Conservation (phyloP, 2,329 filamentous ascomycete genomes). For the Venturia nashicola region DNA sequence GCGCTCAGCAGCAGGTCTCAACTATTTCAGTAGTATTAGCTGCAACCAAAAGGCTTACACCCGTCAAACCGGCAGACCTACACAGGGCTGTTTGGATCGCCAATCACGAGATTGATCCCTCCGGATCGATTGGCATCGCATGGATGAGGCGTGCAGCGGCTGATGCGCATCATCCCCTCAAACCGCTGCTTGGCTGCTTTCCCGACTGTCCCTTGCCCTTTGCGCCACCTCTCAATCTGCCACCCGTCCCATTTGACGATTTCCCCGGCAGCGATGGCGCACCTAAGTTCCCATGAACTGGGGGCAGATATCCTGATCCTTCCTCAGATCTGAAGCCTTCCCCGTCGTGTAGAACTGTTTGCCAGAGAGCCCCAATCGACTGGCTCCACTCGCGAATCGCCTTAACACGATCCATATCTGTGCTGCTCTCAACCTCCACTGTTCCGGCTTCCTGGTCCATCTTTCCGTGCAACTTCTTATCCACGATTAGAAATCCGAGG, state of each 20-base stretch:
- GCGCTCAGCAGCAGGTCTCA: constrained; percentile 7
- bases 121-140: constrained; percentile 3
- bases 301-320: constrained; percentile 9
- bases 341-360: constrained; percentile 61
- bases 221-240: constrained; percentile 18
- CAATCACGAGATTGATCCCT: constrained; percentile 2
- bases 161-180: constrained; percentile 15
- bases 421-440: constrained; percentile 64
- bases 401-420: constrained; percentile 60
- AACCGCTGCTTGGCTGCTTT: constrained; percentile 21
- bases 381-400: constrained; percentile 62
- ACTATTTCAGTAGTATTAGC: constrained; percentile 8
- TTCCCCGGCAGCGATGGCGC: constrained; percentile 15
- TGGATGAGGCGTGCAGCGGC: not conserved
- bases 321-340: constrained; percentile 54
- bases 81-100: not conserved
- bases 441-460: constrained; percentile 82
- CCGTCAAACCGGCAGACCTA: constrained; percentile 5
- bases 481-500: constrained; percentile 84
- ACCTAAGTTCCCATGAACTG: constrained; percentile 10
- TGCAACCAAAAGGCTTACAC: not conserved
- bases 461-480: constrained; percentile 73
- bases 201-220: constrained; percentile 27
- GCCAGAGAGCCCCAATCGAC: constrained; percentile 58
- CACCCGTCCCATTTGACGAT: constrained; percentile 15